Percentiles rank a stretch among this genome's conserved stretches.
Evolutionary conservation across 495 filamentous ascomycete species (phyloP).

Genomic region (Neurospora pannonica): DNA sequence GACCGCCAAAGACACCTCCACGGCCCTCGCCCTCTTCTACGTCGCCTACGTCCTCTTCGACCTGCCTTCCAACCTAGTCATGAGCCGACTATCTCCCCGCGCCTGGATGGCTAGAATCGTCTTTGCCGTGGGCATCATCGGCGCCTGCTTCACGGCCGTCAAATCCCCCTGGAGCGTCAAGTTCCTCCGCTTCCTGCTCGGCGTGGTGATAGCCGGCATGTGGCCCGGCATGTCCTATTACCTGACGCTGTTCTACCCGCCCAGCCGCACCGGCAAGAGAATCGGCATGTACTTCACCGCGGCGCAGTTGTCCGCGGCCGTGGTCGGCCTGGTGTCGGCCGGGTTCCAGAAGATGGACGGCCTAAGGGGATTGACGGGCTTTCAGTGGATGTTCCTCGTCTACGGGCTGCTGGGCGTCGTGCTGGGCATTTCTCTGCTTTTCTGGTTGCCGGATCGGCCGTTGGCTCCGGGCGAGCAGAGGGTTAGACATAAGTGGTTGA

Average conservation of each 20-base stretch:
- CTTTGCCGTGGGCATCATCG: constrained; percentile 75
- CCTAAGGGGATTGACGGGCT: constrained; percentile 63
- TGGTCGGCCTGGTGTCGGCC: constrained; percentile 81
- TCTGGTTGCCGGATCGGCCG: constrained; percentile 86
- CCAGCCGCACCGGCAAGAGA: constrained; percentile 73
- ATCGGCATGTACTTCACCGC: constrained; percentile 89
- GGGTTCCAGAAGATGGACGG: constrained; percentile 91
- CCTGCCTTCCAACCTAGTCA: constrained; percentile 79
- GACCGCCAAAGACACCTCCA: constrained; percentile 65
- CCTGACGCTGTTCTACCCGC: constrained; percentile 84
- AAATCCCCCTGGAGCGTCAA: constrained; percentile 78
- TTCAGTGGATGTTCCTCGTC: constrained; percentile 92
- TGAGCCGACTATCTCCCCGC: constrained; percentile 74
- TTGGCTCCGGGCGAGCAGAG: constrained; percentile 50
- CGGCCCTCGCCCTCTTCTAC: constrained; percentile 78
- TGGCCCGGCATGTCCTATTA: constrained; percentile 96
- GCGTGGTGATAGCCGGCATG: constrained; percentile 84
- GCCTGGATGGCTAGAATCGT: constrained; percentile 94
- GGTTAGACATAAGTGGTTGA: constrained; percentile 35
- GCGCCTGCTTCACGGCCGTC: constrained; percentile 72
- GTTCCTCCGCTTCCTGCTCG: constrained; percentile 79
- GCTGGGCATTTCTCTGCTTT: constrained; percentile 63
- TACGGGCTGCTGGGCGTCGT: constrained; percentile 68
- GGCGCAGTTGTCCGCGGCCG: constrained; percentile 78
- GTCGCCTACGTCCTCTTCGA: constrained; percentile 87